Evolutionary conservation across 1,284 basidiomycete species (phyloP), one percentile per base, ranked within the genome.

Genomic region (Apiotrichum akiyoshidainum): DNA sequence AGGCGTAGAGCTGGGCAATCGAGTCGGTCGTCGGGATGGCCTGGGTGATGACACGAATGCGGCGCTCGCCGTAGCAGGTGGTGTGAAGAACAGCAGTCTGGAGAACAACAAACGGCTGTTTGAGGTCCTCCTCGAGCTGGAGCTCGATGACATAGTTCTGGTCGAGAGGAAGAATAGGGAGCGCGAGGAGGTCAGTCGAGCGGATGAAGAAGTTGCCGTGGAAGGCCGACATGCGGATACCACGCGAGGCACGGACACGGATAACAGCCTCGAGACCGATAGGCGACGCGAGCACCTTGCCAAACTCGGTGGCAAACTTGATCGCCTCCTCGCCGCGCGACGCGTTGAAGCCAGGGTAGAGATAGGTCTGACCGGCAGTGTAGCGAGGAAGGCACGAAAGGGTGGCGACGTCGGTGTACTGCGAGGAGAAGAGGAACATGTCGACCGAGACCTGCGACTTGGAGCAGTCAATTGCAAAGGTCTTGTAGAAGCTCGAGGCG

Each of bases 131-230:
- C 77, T 99, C 96, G 65, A 99, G 91, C 77, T 97, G 90, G 31
- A 98, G 83, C 78, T 99, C 96, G 72, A 99, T 96, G 16, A 89
- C 89, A 74, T 99, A 99, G 51, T 90, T 94, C 78, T 97, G 92
- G 73, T 99, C 94, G 68, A 91, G 86, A 12, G 96, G 93, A 17
- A 99, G 95, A 17, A 93, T 89, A 2, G 96, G 95, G 83, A 99
- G 89, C 4, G 95, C 93, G 37, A 99, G 84, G 39, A 99, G 83
- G 80, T 99, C 96, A 37, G 95, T 98, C 13, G 94, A 97, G 52
- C 96, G 88, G 54, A 98, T 93, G 77, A 99, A 99, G 82, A 99
- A 99, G 83, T 99, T 99, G 67, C 96, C 96, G 71, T 99, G 93
- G 89, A 97, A 99, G 1, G 92, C 91, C 7, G 92, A 88, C 88